Conservation (phyloP, 2,329 filamentous ascomycete species). For the Xylariaceae sp. region DNA sequence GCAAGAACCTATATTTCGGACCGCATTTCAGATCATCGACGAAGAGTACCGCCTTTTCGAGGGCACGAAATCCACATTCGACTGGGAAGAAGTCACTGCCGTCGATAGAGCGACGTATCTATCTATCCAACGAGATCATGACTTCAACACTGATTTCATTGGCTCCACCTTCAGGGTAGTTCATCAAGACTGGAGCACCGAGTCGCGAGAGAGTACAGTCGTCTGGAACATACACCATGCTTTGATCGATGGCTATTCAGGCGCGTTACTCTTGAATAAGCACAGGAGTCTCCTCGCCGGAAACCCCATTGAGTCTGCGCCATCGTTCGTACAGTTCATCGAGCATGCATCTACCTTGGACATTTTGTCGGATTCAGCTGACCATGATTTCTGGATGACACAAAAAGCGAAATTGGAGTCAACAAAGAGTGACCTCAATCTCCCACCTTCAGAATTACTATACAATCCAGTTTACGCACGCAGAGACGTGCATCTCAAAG, state of each 20-base stretch:
- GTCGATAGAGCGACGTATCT: neutral
- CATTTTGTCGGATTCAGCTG: neutral
- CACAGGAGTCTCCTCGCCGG: neutral
- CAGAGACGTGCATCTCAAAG: neutral
- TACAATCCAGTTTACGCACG: neutral
- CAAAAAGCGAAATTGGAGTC: neutral
- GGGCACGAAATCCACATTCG: neutral
- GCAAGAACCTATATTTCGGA: neutral
- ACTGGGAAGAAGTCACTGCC: neutral
- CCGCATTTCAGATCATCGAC: neutral
- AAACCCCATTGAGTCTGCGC: neutral
- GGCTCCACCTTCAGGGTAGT: neutral
- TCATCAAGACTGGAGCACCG: neutral
- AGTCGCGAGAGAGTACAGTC: neutral
- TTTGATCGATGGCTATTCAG: slow-evolving; percentile 11
- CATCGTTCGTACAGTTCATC: neutral
- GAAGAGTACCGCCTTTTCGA: neutral
- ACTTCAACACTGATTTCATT: neutral
- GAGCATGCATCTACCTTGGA: neutral
- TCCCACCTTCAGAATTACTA: neutral
- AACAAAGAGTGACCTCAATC: neutral
- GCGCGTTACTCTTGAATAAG: neutral
- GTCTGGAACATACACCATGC: slow-evolving; percentile 21
- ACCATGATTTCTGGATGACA: neutral
- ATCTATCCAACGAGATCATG: neutral